A percentile compares a stretch with the other conserved stretches of the same genome.
These are phyloP conservation scores for Hypoxylon sp. DNA, from an alignment of 2,329 filamentous ascomycete species.

Conservation along the genomic window DNA sequence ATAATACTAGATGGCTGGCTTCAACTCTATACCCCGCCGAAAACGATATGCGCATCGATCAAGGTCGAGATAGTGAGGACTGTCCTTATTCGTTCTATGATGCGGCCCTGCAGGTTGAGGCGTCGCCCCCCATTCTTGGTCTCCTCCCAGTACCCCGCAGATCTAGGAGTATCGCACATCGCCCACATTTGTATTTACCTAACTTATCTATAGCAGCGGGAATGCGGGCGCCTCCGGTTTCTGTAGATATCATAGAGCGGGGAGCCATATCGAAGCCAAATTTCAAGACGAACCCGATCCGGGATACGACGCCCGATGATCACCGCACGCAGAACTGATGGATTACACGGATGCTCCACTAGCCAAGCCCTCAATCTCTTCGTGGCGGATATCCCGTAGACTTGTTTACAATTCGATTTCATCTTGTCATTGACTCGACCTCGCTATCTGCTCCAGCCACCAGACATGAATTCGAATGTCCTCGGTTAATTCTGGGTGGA, in stretches of 20 bases:
- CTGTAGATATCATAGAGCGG: too few relatives aligned
- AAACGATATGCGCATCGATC: too few relatives aligned
- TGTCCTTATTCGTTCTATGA: slow-evolving; percentile 5
- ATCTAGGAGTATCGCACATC: background rate
- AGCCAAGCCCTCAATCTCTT: too few relatives aligned
- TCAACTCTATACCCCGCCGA: slow-evolving; percentile 11
- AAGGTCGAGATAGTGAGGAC: slow-evolving; percentile 1
- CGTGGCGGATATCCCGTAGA: too few relatives aligned
- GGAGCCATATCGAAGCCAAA: too few relatives aligned
- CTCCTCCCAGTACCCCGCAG: slow-evolving; percentile 27
- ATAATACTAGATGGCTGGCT: too few relatives aligned
- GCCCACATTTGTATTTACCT: slow-evolving; percentile 1
- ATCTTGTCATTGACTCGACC: slow-evolving; percentile 54
- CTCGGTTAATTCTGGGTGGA: slow-evolving; percentile 91
- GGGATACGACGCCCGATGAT: too few relatives aligned
- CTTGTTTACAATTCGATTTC: too few relatives aligned
- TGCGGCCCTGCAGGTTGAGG: slow-evolving; percentile 13
- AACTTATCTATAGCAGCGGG: slow-evolving; percentile 6
- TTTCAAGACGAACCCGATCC: too few relatives aligned
- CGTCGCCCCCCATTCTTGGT: slow-evolving; percentile 28
- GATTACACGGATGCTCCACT: too few relatives aligned
- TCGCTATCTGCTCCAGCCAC: slow-evolving; percentile 76
- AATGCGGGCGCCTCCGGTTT: slow-evolving; percentile 9
- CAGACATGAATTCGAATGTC: slow-evolving; percentile 90
- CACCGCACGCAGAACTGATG: too few relatives aligned